phyloP scores from a whole-genome alignment of 129 eudicot species.

The carrot (Daucus carota) region DH1_v3.0 NC_030385.2:12617001-12617500 shows the following conservation, averaged over 20 bases:
- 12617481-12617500: constrained; percentile 54
- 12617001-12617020: constrained; percentile 51
- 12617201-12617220: constrained; percentile 67
- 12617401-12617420: constrained; percentile 60
- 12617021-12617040: constrained; percentile 48
- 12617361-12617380: constrained; percentile 53
- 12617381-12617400: constrained; percentile 51
- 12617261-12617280: constrained; percentile 58
- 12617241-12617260: constrained; percentile 63
- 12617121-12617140: constrained; percentile 44
- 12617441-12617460: constrained; percentile 56
- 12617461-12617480: constrained; percentile 35
- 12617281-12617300: constrained; percentile 40
- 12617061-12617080: constrained; percentile 52
- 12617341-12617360: constrained; percentile 53
- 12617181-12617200: constrained; percentile 62
- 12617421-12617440: constrained; percentile 61
- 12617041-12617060: constrained; percentile 43
- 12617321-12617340: constrained; percentile 82
- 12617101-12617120: constrained; percentile 37
- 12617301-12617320: constrained; percentile 51
- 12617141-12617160: constrained; percentile 42
- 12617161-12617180: constrained; percentile 65
- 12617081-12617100: constrained; percentile 66
- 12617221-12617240: constrained; percentile 47